phyloP scores from a whole-genome alignment of 2,329 filamentous ascomycete species.

The Paracamarosporium sp. region DNA sequence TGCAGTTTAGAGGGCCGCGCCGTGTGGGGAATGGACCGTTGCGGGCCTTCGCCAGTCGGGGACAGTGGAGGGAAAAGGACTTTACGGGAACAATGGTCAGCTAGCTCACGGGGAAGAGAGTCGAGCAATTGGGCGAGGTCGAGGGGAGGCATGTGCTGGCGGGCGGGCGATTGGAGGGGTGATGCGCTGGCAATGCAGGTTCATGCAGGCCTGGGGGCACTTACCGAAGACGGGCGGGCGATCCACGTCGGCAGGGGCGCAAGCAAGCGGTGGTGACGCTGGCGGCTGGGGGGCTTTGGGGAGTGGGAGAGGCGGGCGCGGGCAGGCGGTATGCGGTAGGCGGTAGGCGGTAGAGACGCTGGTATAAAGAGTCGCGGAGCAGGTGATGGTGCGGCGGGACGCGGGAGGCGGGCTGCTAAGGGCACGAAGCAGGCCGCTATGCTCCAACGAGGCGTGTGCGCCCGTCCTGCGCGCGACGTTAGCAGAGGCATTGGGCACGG shows the following conservation, averaged over 20 bases:
- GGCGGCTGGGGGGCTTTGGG: constrained; percentile 10
- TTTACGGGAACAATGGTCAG: constrained; percentile 42
- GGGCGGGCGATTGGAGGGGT: constrained; percentile 48
- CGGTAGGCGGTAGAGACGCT: constrained; percentile 18
- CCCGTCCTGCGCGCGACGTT: constrained; percentile 26
- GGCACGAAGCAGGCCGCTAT: constrained; percentile 27
- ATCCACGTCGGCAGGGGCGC: constrained; percentile 34
- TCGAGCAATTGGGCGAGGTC: constrained; percentile 47
- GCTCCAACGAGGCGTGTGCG: constrained; percentile 30
- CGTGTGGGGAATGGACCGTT: constrained; percentile 45
- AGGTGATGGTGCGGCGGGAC: constrained; percentile 33
- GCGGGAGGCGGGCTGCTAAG: constrained; percentile 17
- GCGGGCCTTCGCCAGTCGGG: constrained; percentile 41
- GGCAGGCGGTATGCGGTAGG: constrained; percentile 12
- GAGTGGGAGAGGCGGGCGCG: constrained; percentile 1
- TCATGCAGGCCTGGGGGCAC: constrained; percentile 44
- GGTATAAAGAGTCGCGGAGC: constrained; percentile 34
- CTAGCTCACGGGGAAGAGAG: constrained; percentile 38
- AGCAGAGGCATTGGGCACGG: constrained; percentile 30
- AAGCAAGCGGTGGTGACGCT: constrained; percentile 23
- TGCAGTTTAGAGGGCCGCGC: constrained; percentile 41
- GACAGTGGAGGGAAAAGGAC: constrained; percentile 33
- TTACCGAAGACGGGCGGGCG: constrained; percentile 44
- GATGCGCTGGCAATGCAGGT: constrained; percentile 53
- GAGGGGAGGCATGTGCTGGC: constrained; percentile 47